Evolutionary conservation across 805 yeast genomes (phyloP).

Genomic region (Teunomyces panamensis): DNA sequence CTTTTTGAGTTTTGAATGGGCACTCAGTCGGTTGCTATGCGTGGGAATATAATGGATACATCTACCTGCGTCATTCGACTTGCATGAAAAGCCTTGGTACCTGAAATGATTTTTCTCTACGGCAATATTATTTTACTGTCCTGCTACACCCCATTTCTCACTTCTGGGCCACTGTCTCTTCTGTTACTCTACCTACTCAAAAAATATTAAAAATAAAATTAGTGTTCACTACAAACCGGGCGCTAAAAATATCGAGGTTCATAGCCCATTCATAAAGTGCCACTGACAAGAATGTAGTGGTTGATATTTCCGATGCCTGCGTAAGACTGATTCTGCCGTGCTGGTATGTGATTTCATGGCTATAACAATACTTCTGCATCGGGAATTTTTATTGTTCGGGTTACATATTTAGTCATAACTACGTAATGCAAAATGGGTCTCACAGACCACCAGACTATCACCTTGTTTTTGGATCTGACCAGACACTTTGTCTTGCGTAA

Average conservation of each 20-base stretch:
- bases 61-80: not conserved
- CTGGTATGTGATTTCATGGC: not conserved
- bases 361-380: not conserved
- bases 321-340: not conserved
- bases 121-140: not conserved
- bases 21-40: not conserved
- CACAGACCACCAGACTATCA: not conserved
- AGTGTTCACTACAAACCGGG: conserved; percentile 2
- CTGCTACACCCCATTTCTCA: not conserved
- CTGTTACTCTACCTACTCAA: not conserved
- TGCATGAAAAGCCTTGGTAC: not conserved
- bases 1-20: not conserved
- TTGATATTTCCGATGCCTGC: not conserved
- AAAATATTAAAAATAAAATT: conserved; percentile 1
- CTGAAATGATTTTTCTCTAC: not conserved
- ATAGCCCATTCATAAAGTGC: not conserved
- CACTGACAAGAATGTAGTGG: not conserved
- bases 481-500: not conserved
- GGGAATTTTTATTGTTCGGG: not conserved
- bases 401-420: not conserved
- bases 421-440: not conserved
- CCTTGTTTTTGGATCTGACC: not conserved
- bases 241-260: not conserved
- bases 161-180: not conserved
- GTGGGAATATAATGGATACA: not conserved